Evolutionary conservation across 495 filamentous ascomycete genomes (phyloP), one percentile per base, ranked within the genome.

Genomic region (Chlorociboria aeruginascens): DNA sequence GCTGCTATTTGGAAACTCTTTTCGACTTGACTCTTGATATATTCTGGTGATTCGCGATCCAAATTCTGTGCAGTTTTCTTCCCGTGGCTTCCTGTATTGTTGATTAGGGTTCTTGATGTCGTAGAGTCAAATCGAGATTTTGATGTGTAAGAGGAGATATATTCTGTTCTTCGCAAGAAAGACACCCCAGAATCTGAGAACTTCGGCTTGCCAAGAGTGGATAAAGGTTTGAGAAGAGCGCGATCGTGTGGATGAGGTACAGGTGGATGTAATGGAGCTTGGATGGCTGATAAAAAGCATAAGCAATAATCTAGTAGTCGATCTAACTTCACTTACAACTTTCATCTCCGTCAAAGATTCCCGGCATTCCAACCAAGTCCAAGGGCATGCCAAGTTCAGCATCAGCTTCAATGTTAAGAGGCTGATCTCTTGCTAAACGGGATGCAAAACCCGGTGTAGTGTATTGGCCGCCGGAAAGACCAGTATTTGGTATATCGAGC

Each of bases 311-410:
- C 25, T n/a, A 44, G 14, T 6, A 40, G 17, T 28, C 8, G n/a
- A 16, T 30, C 45, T 45, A 60, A 51, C 12, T 43, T 32, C 11
- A 76, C 88, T 56, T 73, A 96, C 92, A 85, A 65, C 83, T 85
- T 70, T 98, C 92, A 66, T 98, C 86, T 46, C 89, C 89, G 53
- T 97, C 78, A 60, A 97, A 95, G 37, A 97, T 77, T 0, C 89
- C 85, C 6, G 93, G 93, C 63, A 97, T 82, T 53, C 93, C 92
- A 37, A 96, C 83, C 38, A 98, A 68, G 62, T 98, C 90, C 63
- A 98, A 79, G 34, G 86, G 87, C 90, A 98, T 96, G 32, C 93
- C 92, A 49, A 95, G 78, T 69, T 97, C 93, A 14, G 89, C 89
- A 77, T 98, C 93, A 16, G 89, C 88, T 64, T 97, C 92, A 44